These are phyloP conservation scores for Aechmea fasciata DNA, from an alignment of 176 grass and related monocot genomes.

Conservation along the genomic window DNA sequence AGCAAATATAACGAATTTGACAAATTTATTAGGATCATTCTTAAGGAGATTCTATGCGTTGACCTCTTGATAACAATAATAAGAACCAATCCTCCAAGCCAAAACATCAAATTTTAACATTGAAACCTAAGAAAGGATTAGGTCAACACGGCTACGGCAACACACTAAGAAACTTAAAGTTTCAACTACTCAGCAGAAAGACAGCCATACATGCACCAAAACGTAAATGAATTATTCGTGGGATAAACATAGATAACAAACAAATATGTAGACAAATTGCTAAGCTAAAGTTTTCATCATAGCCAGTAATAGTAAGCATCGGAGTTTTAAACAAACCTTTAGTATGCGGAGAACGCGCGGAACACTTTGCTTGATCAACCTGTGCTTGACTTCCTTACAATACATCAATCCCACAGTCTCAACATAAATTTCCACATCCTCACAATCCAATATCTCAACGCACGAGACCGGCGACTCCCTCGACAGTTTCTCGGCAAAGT, in stretches of 20 bases:
- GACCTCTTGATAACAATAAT: not conserved
- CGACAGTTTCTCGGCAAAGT: constrained; percentile 60
- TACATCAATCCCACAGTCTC: constrained; percentile 94
- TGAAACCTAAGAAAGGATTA: not conserved
- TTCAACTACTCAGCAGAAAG: not conserved
- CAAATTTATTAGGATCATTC: too few relatives aligned
- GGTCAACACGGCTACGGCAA: not conserved
- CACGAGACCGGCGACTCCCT: constrained; percentile 39
- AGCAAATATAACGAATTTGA: too few relatives aligned
- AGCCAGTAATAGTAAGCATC: not conserved
- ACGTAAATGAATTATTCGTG: not conserved
- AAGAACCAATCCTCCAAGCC: not conserved
- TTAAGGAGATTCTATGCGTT: not conserved
- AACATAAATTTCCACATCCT: constrained; percentile 87
- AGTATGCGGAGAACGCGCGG: constrained; percentile 65
- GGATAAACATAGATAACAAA: not conserved
- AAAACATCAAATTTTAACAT: not conserved
- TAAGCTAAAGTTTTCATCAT: not conserved
- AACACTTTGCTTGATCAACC: constrained; percentile 77
- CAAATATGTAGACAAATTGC: not conserved
- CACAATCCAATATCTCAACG: constrained; percentile 63
- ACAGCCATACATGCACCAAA: not conserved
- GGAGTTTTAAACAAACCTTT: constrained; percentile 39
- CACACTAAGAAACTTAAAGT: not conserved
- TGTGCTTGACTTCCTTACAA: constrained; percentile 60